Evolutionary conservation across 768 basidiomycete genomes (phyloP).

Genomic region (Boletus patriciae): DNA sequence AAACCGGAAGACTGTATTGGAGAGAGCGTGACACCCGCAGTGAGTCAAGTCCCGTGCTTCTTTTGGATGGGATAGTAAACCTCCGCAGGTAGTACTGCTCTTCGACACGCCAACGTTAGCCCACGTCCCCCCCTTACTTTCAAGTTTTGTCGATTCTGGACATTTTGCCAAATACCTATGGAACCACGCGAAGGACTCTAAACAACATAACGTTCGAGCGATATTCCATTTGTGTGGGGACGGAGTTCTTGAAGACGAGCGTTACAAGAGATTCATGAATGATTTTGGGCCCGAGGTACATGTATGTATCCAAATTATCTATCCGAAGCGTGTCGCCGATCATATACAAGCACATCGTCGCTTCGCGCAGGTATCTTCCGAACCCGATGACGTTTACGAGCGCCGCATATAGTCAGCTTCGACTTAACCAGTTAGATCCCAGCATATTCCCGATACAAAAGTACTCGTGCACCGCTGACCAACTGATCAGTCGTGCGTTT

Average conservation of each 20-base stretch:
- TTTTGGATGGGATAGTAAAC: neutral
- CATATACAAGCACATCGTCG: constrained; percentile 66
- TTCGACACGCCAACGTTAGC: constrained; percentile 67
- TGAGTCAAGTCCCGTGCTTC: constrained; percentile 24
- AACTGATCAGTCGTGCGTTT: constrained; percentile 38
- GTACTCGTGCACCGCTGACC: constrained; percentile 44
- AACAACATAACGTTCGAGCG: constrained; percentile 45
- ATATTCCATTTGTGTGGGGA: constrained; percentile 74
- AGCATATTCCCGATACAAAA: constrained; percentile 72
- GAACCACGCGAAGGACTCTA: constrained; percentile 37
- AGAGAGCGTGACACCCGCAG: constrained; percentile 50
- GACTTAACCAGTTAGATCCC: constrained; percentile 68
- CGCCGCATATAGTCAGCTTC: constrained; percentile 68
- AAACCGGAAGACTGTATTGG: constrained; percentile 61
- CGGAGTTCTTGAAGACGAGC: constrained; percentile 64
- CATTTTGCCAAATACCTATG: constrained; percentile 53
- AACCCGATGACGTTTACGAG: constrained; percentile 76
- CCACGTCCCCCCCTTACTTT: constrained; percentile 53
- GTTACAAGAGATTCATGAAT: constrained; percentile 73
- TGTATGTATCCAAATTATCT: constrained; percentile 42
- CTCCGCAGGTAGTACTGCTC: constrained; percentile 56
- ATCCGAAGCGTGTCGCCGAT: neutral
- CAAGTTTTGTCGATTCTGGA: constrained; percentile 46
- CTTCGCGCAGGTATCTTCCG: constrained; percentile 58
- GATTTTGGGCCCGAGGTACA: constrained; percentile 59